Evolutionary conservation across 352 stramenopile genomes (phyloP), one percentile per base, ranked within the genome.

Genomic region (Phytophthora megakarya): DNA sequence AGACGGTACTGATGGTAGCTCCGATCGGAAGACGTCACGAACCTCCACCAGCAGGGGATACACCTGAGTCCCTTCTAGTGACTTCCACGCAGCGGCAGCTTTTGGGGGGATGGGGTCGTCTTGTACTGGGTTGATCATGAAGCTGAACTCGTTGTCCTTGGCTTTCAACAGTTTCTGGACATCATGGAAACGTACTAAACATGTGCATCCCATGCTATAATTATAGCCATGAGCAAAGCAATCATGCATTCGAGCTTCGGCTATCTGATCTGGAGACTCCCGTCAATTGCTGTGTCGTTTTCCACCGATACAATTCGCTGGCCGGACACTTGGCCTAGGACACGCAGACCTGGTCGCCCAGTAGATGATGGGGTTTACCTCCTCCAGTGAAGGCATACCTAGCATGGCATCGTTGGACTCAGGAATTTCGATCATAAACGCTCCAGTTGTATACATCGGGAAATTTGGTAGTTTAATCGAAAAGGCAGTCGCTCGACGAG

Each of bases 341-440:
- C 22, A 38, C 12, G 45, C 21, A 3, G 35, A 39, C 21, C 49
- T 53, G 39, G 28, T 5, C 4, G 39, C 8, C 49, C 59, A 61
- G 21, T 61, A 33, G 26, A 61, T 56, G 3, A 49, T 48, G 0
- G 43, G 43, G 25, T 61, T 61, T 8, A 56, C 59, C 8, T 50
- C 48, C 1, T 55, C 33, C 12, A 67, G 48, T 49, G 49, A 67
- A 3, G 49, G 43, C 23, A 67, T 61, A 3, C 49, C 59, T 1
- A 67, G 16, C 40, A 67, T 55, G 3, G 54, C 19, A 5, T 67
- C 37, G n/a, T 35, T 45, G 0, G 30, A 22, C n/a, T 55, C 58
- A 1, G 58, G 32, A 37, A 67, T 50, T 0, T 60, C 49, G 40
- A 67, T 61, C 16, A 67, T 43, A 11, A 67, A 61, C 2, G 50